These are phyloP conservation scores for Hyphopichia buzzinii DNA, from an alignment of 1,139 yeast genomes.

Conservation along the genomic window DNA sequence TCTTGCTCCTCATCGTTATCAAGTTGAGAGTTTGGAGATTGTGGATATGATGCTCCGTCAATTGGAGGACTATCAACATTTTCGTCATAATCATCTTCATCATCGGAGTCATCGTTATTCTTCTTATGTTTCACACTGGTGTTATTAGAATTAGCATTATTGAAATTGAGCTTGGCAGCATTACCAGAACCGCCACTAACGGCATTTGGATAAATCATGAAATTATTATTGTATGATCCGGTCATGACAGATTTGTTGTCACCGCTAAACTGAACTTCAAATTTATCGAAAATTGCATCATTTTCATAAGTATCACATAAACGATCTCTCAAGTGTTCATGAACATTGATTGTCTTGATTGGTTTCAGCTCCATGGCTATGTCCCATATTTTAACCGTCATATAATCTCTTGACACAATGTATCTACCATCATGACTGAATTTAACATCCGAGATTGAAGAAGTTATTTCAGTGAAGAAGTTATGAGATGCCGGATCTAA, in stretches of 20 bases:
- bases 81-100: conserved; percentile 41
- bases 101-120: conserved; percentile 37
- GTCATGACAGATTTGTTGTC: conserved; percentile 93
- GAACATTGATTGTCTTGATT: conserved; percentile 88
- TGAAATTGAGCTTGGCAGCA: conserved; percentile 4
- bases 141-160: conserved; percentile 6
- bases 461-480: conserved; percentile 95
- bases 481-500: conserved; percentile 91
- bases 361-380: conserved; percentile 96
- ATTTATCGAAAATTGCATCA: conserved; percentile 97
- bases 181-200: conserved; percentile 30
- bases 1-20: conserved; percentile 63
- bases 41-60: conserved; percentile 24
- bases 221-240: conserved; percentile 95
- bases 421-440: conserved; percentile 91
- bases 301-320: conserved; percentile 97
- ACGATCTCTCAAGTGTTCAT: conserved; percentile 90
- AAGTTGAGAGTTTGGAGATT: conserved; percentile 36
- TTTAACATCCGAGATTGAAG: conserved; percentile 90
- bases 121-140: conserved; percentile 12
- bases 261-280: conserved; percentile 93
- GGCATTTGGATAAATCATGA: conserved; percentile 92
- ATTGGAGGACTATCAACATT: conserved; percentile 27
- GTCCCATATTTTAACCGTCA: conserved; percentile 99
- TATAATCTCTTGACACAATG: conserved; percentile 92